Percentiles rank a stretch among this genome's conserved stretches.
phyloP scores from a whole-genome alignment of 1,284 basidiomycete species.

The Leccinum insigne region DNA sequence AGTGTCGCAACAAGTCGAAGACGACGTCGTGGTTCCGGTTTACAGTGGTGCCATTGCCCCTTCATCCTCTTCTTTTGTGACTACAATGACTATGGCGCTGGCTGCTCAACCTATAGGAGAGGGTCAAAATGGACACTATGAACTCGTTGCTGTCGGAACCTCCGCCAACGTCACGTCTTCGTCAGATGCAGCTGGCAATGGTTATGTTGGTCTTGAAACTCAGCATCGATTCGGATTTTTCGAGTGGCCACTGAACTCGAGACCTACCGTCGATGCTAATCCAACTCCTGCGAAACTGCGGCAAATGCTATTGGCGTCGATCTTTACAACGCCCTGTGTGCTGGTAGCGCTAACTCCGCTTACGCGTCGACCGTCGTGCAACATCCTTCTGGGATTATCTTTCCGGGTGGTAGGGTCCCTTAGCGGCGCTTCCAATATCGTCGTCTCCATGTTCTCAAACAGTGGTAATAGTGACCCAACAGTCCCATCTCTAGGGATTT shows the following conservation, averaged over 20 bases:
- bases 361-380: conserved; percentile 60
- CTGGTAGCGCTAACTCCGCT: conserved; percentile 35
- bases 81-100: conserved; percentile 73
- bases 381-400: conserved; percentile 63
- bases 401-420: conserved; percentile 74
- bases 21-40: conserved; percentile 63
- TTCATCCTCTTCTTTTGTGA: conserved; percentile 68
- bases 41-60: conserved; percentile 86
- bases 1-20: conserved; percentile 73
- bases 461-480: conserved; percentile 48
- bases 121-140: conserved; percentile 67
- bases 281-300: conserved; percentile 73
- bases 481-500: conserved; percentile 56
- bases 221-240: conserved; percentile 70
- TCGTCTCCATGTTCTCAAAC: conserved; percentile 70
- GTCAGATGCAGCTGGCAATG: conserved; percentile 32
- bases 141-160: conserved; percentile 80
- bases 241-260: conserved; percentile 67
- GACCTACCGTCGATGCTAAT: conserved; percentile 51
- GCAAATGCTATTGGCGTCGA: conserved; percentile 65
- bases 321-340: conserved; percentile 57
- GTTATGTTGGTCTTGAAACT: conserved; percentile 31
- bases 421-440: conserved; percentile 68
- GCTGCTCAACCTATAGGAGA: conserved; percentile 58
- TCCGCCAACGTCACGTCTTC: conserved; percentile 48